Base-by-base conservation (phyloP, 345 rosid species). In the Excoecaria cochinchinensis region DNA sequence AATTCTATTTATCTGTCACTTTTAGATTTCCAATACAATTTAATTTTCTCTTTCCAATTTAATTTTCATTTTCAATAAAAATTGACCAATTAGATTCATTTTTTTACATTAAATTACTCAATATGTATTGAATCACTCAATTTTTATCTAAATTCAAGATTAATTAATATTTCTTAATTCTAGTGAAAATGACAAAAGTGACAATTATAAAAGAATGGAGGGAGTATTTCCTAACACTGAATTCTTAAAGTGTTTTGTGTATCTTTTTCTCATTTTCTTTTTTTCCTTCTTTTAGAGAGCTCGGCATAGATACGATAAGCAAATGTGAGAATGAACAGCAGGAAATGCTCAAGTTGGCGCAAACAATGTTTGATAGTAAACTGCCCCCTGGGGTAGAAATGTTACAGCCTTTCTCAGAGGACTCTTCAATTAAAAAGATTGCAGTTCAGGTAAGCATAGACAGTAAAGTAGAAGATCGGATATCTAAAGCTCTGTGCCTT, bases 331-430 rank as follows among this genome's bases (percentile, higher is more conserved):
- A 91, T 82, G 99, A 88, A 80, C 87, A 80, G 64, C 79, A 84
- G 87, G 99, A 95, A 82, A 21, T 92, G 78, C 80, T 95, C 15
- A 83, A 75, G 77, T 83, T 95, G 88, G 97, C 95, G 12, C 88
- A 90, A 82, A 86, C 90, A 19, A 84, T 95, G 94, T 95, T 95
- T 62, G 99, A 95, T 79, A 90, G 97, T 15, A 88, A 88, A 86
- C 79, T 92, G 72, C 99, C 99, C 31, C 89, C 89, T 58, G 97
- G 99, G 78, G 92, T 91, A 52, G 74, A 58, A 65, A 89, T 84
- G 82, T 84, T 95, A 80, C 97, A 95, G 81, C 97, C 97, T 36
- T 95, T 95, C 83, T 72, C 95, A 1, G 95, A 95, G 71, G 95
- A 87, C 65, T 91, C 97, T 58, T 87, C 92, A 15, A 86, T 91